phyloP scores from a whole-genome alignment of 257 asterid genomes.

The Solanum sitiens region DNA sequence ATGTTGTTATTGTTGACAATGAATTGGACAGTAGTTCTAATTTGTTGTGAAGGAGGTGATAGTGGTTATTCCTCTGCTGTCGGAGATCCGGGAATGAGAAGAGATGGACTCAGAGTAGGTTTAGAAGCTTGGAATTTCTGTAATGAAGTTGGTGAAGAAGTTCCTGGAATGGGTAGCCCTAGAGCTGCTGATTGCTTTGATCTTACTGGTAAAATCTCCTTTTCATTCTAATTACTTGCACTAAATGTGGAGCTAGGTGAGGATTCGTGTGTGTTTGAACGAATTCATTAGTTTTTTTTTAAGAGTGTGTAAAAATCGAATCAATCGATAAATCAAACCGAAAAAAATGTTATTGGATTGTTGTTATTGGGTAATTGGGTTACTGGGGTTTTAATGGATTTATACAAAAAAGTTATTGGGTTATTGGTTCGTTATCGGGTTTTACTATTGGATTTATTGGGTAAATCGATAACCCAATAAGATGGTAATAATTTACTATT shows the following conservation, averaged over 20 bases:
- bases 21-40: neutral
- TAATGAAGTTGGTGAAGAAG: constrained; percentile 6
- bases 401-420: too few relatives aligned
- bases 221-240: neutral
- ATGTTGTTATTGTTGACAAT: neutral
- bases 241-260: too few relatives aligned
- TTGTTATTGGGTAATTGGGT: too few relatives aligned
- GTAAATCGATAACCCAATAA: too few relatives aligned
- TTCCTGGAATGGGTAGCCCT: constrained; percentile 1
- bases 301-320: too few relatives aligned
- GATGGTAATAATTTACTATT: too few relatives aligned
- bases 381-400: too few relatives aligned
- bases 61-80: neutral
- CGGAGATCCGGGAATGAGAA: constrained; percentile 1
- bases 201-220: neutral
- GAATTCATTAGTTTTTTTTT: too few relatives aligned
- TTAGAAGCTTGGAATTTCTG: constrained; percentile 8
- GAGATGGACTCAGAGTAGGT: neutral
- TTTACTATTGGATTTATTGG: too few relatives aligned
- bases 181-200: constrained; percentile 9
- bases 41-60: neutral
- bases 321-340: too few relatives aligned
- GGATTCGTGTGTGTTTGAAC: neutral
- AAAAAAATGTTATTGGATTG: too few relatives aligned
- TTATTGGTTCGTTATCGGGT: too few relatives aligned